phyloP scores from a whole-genome alignment of 805 yeast species.

The Metschnikowia proteae region DNA sequence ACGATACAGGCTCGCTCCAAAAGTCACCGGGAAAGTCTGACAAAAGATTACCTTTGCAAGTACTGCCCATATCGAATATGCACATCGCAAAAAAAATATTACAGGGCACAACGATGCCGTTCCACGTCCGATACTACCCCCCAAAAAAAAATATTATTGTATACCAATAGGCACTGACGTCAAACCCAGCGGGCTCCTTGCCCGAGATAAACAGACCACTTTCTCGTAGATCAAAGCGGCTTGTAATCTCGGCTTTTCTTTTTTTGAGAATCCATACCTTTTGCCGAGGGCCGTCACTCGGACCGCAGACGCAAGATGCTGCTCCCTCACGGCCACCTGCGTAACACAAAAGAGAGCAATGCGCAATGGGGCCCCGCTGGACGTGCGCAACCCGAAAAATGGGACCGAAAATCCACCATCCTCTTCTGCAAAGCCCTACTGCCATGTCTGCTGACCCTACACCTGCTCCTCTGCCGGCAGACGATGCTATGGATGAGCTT shows the following conservation, averaged over 20 bases:
- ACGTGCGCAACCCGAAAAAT: constrained; percentile 3
- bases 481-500: constrained; percentile 38
- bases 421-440: background rate
- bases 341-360: background rate
- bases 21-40: background rate
- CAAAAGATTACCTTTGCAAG: background rate
- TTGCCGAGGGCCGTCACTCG: background rate
- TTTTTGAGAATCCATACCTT: background rate
- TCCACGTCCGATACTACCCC: background rate
- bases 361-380: background rate
- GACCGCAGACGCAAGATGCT: constrained; percentile 1
- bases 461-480: background rate
- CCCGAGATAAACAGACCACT: background rate
- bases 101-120: background rate
- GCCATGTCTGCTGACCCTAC: background rate
- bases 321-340: background rate
- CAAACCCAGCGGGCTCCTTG: no score
- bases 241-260: background rate
- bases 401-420: background rate
- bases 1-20: constrained; percentile 4
- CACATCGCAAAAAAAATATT: background rate
- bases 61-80: background rate
- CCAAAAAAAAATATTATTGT: background rate
- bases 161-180: no score
- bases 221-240: background rate